Percentiles rank a stretch among this genome's conserved stretches.
Evolutionary conservation across 139 green algal genomes (phyloP).

Genomic region (Picochlorum costavermella): DNA sequence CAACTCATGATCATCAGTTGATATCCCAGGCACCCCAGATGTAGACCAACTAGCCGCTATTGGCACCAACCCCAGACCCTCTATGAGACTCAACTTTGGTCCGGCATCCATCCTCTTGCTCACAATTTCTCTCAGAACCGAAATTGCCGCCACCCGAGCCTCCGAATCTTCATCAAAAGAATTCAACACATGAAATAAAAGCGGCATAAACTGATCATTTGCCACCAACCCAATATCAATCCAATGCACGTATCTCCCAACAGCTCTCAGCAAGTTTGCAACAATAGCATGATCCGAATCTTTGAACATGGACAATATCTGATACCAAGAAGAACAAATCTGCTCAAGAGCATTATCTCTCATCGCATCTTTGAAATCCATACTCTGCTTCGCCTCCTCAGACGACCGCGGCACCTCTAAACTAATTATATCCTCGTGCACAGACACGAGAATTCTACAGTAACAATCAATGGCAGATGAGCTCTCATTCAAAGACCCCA

Average conservation of each 20-base stretch:
- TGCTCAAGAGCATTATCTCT: conserved; percentile 70
- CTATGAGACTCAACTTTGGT: conserved; percentile 70
- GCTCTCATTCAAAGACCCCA: conserved; percentile 43
- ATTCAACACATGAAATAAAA: conserved; percentile 56
- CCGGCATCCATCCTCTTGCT: conserved; percentile 80
- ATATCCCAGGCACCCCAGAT: conserved; percentile 29
- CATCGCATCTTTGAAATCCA: conserved; percentile 94
- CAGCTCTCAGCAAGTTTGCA: conserved; percentile 50
- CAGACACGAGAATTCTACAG: conserved; percentile 66
- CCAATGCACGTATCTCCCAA: conserved; percentile 80
- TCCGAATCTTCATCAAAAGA: background rate
- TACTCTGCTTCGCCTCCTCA: conserved; percentile 61
- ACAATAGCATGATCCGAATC: conserved; percentile 39
- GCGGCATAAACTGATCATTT: conserved; percentile 67
- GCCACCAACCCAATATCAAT: conserved; percentile 89
- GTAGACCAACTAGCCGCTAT: conserved; percentile 36
- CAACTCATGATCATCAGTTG: conserved; percentile 51
- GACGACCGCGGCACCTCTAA: conserved; percentile 73
- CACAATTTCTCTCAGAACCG: conserved; percentile 68
- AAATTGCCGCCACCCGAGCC: conserved; percentile 42
- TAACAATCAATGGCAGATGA: conserved; percentile 79
- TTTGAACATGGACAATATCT: conserved; percentile 48
- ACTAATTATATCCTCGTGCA: conserved; percentile 90
- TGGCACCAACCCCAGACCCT: conserved; percentile 54
- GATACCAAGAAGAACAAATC: conserved; percentile 62